phyloP scores from a whole-genome alignment of 83 land plant species.

The Thuja plicata region DNA sequence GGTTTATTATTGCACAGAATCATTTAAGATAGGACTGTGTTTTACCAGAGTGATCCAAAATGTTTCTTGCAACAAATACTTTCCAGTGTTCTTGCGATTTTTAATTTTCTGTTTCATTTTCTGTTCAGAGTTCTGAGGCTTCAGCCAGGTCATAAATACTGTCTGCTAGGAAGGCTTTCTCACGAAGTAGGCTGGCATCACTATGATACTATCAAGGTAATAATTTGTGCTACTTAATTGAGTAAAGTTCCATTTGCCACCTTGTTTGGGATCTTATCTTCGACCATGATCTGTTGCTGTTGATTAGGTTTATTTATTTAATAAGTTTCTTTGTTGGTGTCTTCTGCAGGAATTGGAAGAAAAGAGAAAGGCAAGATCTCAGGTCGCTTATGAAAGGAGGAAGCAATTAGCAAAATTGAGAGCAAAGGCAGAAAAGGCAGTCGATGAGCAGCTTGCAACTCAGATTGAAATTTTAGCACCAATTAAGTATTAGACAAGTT shows the following conservation, averaged over 20 bases:
- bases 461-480: conserved; percentile 59
- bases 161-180: conserved; percentile 73
- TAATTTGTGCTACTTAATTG: neutral
- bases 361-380: conserved; percentile 70
- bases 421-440: conserved; percentile 55
- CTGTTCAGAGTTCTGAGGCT: conserved; percentile 68
- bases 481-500: conserved; percentile 35
- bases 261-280: neutral
- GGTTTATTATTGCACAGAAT: neutral
- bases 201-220: conserved; percentile 74
- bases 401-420: conserved; percentile 67
- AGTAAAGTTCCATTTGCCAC: neutral
- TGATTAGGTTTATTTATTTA: neutral
- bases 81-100: neutral
- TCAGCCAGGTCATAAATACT: conserved; percentile 81
- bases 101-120: conserved; percentile 3
- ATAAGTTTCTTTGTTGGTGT: neutral
- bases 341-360: conserved; percentile 65
- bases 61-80: neutral
- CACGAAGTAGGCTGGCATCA: conserved; percentile 85
- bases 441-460: conserved; percentile 62
- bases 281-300: neutral
- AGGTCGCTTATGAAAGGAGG: conserved; percentile 62
- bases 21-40: neutral
- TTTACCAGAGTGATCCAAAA: neutral